These are phyloP conservation scores for Colletotrichum lentis DNA, from an alignment of 2,329 filamentous ascomycete species.

Conservation along the genomic window DNA sequence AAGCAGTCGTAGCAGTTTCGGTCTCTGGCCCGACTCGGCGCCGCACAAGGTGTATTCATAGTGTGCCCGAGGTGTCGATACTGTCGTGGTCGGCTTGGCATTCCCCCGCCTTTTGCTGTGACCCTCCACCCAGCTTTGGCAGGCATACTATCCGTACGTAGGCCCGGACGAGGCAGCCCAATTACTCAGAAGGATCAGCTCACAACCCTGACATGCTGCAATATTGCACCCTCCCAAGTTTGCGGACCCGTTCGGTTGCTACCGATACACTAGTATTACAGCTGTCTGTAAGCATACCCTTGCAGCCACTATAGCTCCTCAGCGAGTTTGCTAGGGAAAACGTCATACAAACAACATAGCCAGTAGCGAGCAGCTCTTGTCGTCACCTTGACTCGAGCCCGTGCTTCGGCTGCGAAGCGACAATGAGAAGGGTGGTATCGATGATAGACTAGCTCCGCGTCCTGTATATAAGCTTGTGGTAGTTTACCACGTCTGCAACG, in stretches of 20 bases:
- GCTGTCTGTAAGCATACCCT: neutral
- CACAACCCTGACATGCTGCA: constrained; percentile 29
- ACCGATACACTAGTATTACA: neutral
- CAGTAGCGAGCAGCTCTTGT: too few relatives aligned
- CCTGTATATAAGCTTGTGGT: constrained; percentile 5
- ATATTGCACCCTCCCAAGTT: constrained; percentile 15
- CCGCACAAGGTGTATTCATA: neutral
- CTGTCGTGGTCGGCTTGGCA: neutral
- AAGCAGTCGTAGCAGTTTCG: constrained; percentile 6
- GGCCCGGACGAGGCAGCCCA: constrained; percentile 13
- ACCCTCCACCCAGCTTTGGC: constrained; percentile 5
- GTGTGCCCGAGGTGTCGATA: too few relatives aligned
- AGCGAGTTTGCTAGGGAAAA: too few relatives aligned
- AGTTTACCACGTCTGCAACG: neutral
- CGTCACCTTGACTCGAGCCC: constrained; percentile 9
- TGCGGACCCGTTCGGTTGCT: neutral
- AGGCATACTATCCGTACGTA: too few relatives aligned
- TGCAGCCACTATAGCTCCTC: constrained; percentile 10
- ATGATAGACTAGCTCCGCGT: neutral
- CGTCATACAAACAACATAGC: too few relatives aligned
- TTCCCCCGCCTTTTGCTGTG: constrained; percentile 27
- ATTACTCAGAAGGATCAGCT: constrained; percentile 15
- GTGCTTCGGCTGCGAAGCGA: neutral
- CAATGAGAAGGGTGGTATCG: neutral
- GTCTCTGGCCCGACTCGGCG: constrained; percentile 4